Evolutionary conservation across 1,139 yeast species (phyloP), one percentile per base, ranked within the genome.

Genomic region (Geotrichum histeridarum): DNA sequence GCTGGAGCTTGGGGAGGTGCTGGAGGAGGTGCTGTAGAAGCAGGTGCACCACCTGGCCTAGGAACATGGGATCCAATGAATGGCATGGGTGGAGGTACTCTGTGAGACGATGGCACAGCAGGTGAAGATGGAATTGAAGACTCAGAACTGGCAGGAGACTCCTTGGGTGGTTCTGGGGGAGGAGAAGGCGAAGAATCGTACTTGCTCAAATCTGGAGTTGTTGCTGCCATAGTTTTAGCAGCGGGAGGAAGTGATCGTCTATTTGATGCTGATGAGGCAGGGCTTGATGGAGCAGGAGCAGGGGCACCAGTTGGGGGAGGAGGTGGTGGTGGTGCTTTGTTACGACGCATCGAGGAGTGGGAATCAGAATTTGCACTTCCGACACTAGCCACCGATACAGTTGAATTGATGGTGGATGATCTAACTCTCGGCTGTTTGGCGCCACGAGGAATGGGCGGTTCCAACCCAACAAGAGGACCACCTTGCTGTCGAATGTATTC

Each of bases 401-500:
- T 50, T 12, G 50, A 51, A 17, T 56, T 54, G 6, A 54, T 48
- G 1, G 60, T 58, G 9, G 56, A 31, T 2, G 67, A 58, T 47
- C 52, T 49, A 56, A 59, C 61, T 61, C 60, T 64, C 57, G 61
- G 61, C n/a, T 32, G 12, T 17, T 12, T 47, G 49, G 56, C 76
- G 61, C 78, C 78, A 57, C 93, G 73, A 1, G 95, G 95, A 54
- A 87, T 75, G 17, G 95, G 95, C 1, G 95, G 95, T 64, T 87
- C 95, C 45, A 86, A 70, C 0, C 95, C 95, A 37, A 86, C 94
- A 62, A 87, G 73, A 1, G 93, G 93, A 1, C 95, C 94, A 31
- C 95, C 95, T 65, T 84, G 86, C 63, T 83, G 76, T 7, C 82
- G 73, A 59, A 87, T 86, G 64, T 86, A 87, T 55, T 82, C 83